phyloP scores from a whole-genome alignment of 2,329 filamentous ascomycete species.

The Beauveria caledonica region DNA sequence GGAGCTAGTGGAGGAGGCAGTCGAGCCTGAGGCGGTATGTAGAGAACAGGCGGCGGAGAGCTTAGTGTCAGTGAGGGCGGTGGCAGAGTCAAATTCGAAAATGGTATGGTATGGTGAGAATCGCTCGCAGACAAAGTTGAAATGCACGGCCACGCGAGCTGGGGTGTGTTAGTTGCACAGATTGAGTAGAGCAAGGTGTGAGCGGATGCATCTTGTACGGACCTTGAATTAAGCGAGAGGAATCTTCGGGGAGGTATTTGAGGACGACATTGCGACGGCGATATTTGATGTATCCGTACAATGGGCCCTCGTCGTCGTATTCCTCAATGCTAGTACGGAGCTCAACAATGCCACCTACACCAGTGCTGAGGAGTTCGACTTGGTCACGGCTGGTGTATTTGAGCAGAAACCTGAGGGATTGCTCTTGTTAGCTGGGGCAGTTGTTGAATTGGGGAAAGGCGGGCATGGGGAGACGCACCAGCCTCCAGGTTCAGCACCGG shows the following conservation, averaged over 20 bases:
- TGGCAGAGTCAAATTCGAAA: constrained; percentile 65
- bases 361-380: constrained; percentile 67
- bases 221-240: constrained; percentile 91
- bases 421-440: constrained; percentile 15
- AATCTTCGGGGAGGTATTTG: constrained; percentile 86
- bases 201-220: constrained; percentile 21
- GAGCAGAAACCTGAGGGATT: constrained; percentile 70
- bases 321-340: constrained; percentile 68
- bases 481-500: constrained; percentile 77
- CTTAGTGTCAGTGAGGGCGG: constrained; percentile 79
- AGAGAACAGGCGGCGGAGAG: constrained; percentile 83
- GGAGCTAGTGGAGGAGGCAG: constrained; percentile 76
- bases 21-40: constrained; percentile 79
- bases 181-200: background rate
- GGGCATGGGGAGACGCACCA: constrained; percentile 55
- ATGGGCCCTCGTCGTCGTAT: constrained; percentile 76
- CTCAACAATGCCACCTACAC: constrained; percentile 76
- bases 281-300: constrained; percentile 90
- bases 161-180: constrained; percentile 8
- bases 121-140: constrained; percentile 56
- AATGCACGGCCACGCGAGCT: constrained; percentile 77
- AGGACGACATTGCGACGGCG: constrained; percentile 82
- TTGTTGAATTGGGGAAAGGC: background rate
- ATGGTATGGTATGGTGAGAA: constrained; percentile 83
- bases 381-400: constrained; percentile 88